Conservation (phyloP, 192 early-diverging fungal genomes). For the Gamsiella multidivaricata region DNA sequence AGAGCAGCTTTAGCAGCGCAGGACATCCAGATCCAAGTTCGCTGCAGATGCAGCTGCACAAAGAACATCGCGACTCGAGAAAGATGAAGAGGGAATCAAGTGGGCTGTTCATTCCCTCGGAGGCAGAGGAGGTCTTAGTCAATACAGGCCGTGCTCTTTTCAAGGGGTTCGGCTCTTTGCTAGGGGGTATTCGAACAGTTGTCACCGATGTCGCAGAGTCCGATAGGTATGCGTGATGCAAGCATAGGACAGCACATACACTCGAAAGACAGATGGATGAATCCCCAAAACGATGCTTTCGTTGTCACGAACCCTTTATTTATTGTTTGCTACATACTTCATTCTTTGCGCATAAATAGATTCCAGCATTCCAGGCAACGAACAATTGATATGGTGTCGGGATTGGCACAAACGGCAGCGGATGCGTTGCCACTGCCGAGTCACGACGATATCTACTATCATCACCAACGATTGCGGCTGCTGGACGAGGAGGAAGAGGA, state of each 20-base stretch:
- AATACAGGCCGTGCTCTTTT: slow-evolving; percentile 50
- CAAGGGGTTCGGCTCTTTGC: slow-evolving; percentile 43
- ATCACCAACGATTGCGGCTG: slow-evolving; percentile 42
- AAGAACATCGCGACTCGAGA: slow-evolving; percentile 32
- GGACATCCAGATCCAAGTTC: slow-evolving; percentile 23
- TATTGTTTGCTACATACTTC: too few species aligned
- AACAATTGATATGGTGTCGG: slow-evolving; percentile 46
- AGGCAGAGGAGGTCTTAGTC: slow-evolving; percentile 48
- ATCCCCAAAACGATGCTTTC: too few species aligned
- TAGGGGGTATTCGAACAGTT: slow-evolving; percentile 45
- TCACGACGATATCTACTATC: slow-evolving; percentile 52
- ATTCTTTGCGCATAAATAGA: slow-evolving; percentile 3
- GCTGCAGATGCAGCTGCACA: background rate
- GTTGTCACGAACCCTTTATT: too few species aligned
- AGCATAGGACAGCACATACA: background rate
- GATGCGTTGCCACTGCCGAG: slow-evolving; percentile 45
- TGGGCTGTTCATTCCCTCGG: slow-evolving; percentile 42
- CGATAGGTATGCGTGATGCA: slow-evolving; percentile 19
- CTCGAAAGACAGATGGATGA: too few species aligned
- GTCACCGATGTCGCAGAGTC: slow-evolving; percentile 49
- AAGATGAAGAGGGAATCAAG: slow-evolving; percentile 28
- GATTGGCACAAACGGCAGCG: slow-evolving; percentile 43
- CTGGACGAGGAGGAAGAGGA: slow-evolving; percentile 44
- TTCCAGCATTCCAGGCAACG: slow-evolving; percentile 49
- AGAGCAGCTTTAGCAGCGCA: slow-evolving; percentile 44